A percentile compares a stretch with the other conserved stretches of the same genome.
Evolutionary conservation across 306 rosid species (phyloP).

Genomic region (Benincasa hispida): DNA sequence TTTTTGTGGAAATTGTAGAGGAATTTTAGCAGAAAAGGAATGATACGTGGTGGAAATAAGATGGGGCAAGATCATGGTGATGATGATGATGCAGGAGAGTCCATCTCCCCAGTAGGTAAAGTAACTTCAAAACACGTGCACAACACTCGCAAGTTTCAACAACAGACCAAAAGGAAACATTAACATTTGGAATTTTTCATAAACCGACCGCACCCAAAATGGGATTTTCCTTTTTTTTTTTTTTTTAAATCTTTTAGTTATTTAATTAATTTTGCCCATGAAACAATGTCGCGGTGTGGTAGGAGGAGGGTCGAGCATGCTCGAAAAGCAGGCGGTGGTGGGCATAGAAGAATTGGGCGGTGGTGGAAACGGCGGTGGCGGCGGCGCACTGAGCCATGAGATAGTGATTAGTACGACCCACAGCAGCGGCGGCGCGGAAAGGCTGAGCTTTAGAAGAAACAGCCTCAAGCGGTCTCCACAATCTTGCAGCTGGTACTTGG

Average conservation of each 20-base stretch:
- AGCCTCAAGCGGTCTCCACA: slow-evolving; percentile 51
- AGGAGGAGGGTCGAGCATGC: neutral
- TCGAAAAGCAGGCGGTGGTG: slow-evolving; percentile 4
- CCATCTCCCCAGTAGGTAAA: slow-evolving; percentile 49
- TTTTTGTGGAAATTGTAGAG: slow-evolving; percentile 47
- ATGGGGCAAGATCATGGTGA: slow-evolving; percentile 29
- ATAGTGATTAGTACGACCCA: neutral
- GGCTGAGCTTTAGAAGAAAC: slow-evolving; percentile 23
- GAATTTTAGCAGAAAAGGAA: slow-evolving; percentile 55
- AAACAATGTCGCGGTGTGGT: neutral
- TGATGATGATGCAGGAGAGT: slow-evolving; percentile 25
- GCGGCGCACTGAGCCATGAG: slow-evolving; percentile 3
- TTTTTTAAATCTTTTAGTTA: too few relatives aligned
- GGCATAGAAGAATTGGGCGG: neutral
- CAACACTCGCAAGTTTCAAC: neutral
- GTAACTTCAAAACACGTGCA: neutral
- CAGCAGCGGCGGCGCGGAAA: slow-evolving; percentile 14
- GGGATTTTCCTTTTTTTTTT: neutral
- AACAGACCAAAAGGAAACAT: neutral
- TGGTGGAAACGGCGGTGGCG: neutral
- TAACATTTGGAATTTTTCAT: neutral
- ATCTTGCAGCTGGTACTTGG: slow-evolving; percentile 31
- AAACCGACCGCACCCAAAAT: neutral
- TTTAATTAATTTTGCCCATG: neutral
- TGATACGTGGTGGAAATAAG: slow-evolving; percentile 53